Evolutionary conservation across 768 basidiomycete genomes (phyloP).

Genomic region (Sarcodon aspratus): DNA sequence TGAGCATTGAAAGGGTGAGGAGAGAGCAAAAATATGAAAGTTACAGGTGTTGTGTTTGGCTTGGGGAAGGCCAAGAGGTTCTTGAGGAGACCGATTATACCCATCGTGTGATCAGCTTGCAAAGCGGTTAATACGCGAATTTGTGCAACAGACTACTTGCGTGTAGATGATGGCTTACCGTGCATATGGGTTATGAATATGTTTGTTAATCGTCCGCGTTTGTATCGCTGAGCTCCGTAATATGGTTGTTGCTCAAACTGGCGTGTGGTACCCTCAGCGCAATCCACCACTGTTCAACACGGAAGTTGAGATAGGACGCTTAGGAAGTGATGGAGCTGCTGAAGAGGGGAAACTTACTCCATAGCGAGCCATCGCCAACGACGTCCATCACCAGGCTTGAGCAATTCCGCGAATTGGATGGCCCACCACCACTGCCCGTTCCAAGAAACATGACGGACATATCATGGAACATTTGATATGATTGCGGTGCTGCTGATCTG

Average conservation of each 20-base stretch:
- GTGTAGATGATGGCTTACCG: slow-evolving; percentile 25
- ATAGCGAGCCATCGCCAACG: slow-evolving; percentile 40
- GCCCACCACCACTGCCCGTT: slow-evolving; percentile 70
- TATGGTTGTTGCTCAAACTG: slow-evolving; percentile 53
- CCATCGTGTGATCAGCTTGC: slow-evolving; percentile 65
- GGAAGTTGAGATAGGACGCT: background rate
- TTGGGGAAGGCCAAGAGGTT: slow-evolving; percentile 38
- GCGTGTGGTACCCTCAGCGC: slow-evolving; percentile 69
- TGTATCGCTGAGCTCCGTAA: slow-evolving; percentile 16
- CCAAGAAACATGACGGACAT: slow-evolving; percentile 65
- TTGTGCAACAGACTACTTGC: background rate
- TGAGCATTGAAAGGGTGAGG: slow-evolving; percentile 6
- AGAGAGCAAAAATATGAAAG: slow-evolving; percentile 1
- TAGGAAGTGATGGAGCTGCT: background rate
- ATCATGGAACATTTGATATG: slow-evolving; percentile 16
- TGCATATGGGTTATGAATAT: slow-evolving; percentile 86
- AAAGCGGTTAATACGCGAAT: background rate
- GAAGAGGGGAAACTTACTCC: slow-evolving; percentile 40
- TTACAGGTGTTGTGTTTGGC: slow-evolving; percentile 8
- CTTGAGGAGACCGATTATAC: slow-evolving; percentile 58
- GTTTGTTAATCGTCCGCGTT: slow-evolving; percentile 40
- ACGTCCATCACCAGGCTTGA: slow-evolving; percentile 61
- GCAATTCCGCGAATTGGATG: slow-evolving; percentile 61
- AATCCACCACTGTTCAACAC: slow-evolving; percentile 56
- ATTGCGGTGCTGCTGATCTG: too few species aligned